Conservation (phyloP, 2,329 filamentous ascomycete genomes). For the Lasiodiplodia sp. region DNA sequence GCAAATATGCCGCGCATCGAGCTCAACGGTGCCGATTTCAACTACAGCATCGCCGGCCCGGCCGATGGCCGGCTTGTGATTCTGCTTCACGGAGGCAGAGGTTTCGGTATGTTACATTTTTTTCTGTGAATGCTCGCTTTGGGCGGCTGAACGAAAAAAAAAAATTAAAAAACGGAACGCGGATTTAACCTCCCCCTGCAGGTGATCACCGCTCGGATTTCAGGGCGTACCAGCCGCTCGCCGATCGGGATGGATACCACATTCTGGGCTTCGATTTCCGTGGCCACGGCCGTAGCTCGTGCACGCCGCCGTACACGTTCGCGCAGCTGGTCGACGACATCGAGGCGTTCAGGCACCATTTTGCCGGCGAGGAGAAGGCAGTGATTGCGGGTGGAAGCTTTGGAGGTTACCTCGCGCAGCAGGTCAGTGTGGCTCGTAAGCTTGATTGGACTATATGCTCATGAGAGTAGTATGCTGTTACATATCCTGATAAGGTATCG, state of each 20-base stretch:
- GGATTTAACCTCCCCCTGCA: constrained; percentile 28
- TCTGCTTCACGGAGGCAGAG: constrained; percentile 49
- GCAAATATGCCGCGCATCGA: neutral
- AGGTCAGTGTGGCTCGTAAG: neutral
- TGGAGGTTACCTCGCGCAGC: constrained; percentile 50
- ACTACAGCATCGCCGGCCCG: constrained; percentile 43
- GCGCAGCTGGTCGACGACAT: constrained; percentile 49
- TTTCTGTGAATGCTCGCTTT: no score
- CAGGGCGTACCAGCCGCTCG: constrained; percentile 41
- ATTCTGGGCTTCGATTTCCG: constrained; percentile 49
- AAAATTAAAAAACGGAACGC: neutral
- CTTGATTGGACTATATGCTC: neutral
- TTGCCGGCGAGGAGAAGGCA: constrained; percentile 36
- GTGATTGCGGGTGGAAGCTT: constrained; percentile 52
- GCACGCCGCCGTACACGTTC: constrained; percentile 38
- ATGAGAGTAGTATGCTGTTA: constrained; percentile 45
- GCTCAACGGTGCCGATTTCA: constrained; percentile 44
- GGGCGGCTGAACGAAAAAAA: no score
- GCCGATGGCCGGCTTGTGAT: constrained; percentile 45
- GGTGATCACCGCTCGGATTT: constrained; percentile 47
- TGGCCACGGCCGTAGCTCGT: constrained; percentile 47
- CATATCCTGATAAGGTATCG: constrained; percentile 42
- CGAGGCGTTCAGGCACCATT: constrained; percentile 41
- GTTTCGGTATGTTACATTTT: constrained; percentile 41
- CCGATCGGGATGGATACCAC: constrained; percentile 36